Evolutionary conservation across 352 stramenopile species (phyloP), one percentile per base, ranked within the genome.

Genomic region (Globisporangium carolinianum): DNA sequence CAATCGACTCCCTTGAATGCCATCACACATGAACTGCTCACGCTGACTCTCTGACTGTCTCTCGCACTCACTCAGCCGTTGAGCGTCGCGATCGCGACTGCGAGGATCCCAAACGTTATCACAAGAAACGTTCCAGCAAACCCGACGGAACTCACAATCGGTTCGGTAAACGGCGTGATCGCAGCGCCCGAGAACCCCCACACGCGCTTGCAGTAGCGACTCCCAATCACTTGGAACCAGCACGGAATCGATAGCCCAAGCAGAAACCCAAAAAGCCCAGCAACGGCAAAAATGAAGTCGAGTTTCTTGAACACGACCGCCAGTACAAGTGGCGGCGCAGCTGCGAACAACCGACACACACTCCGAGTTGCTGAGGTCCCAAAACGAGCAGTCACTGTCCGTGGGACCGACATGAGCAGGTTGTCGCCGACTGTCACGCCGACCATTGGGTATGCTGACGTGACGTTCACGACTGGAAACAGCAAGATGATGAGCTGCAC

Each of bases 211-310:
- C 75, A 91, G 68, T 91, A 91, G 45, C 82, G 77, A 55, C 77
- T 91, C 49, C 83, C 75, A 35, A 91, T 76, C 41, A 94, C 75
- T 67, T 94, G 83, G 66, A 94, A 89, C 81, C 82, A 94, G 60
- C 73, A 86, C 54, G 83, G 83, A 52, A 94, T 94, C 42, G 79
- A 85, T 6, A 90, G 67, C 1, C 81, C 82, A 15, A 94, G 67
- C 43, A 88, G 51, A 57, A 94, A 94, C 12, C 83, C 83, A 46
- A 94, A 90, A 6, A 91, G 68, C 8, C 83, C 83, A 8, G 83
- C 81, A 52, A 91, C 64, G 1, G 81, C 66, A 58, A 94, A 91
- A 58, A 94, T 94, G 41, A 85, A 86, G 61, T 94, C 83, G n/a
- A 94, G 73, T 51, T 89, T 87, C 70, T 94, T 94, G 69, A 94